Evolutionary conservation across 140 eudicot genomes (phyloP).

Genomic region (Flaveria floridana): DNA sequence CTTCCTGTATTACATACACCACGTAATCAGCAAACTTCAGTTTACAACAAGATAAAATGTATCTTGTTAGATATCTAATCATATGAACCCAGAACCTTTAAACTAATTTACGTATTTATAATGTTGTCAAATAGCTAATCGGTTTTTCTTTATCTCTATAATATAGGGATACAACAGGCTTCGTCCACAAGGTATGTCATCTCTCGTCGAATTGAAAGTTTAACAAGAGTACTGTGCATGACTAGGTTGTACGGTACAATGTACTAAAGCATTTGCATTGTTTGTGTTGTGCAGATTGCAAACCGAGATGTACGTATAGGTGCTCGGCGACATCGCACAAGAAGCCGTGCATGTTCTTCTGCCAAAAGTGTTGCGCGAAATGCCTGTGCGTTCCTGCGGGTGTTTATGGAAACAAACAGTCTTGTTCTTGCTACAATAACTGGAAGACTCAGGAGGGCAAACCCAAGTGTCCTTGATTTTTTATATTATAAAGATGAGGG

Average conservation of each 20-base stretch:
- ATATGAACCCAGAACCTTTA: too few relatives aligned
- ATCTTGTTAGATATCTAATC: too few relatives aligned
- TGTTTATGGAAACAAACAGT: slow-evolving; percentile 68
- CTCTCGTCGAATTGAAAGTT: not conserved
- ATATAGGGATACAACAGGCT: slow-evolving; percentile 55
- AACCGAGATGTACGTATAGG: slow-evolving; percentile 57
- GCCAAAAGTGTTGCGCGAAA: slow-evolving; percentile 71
- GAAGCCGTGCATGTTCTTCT: slow-evolving; percentile 89
- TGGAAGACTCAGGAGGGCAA: slow-evolving; percentile 86
- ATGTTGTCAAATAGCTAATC: slow-evolving; percentile 4
- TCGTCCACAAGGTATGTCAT: slow-evolving; percentile 51
- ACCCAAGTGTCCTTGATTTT: slow-evolving; percentile 66
- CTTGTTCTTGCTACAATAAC: slow-evolving; percentile 77
- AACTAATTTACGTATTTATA: too few relatives aligned
- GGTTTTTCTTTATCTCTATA: not conserved
- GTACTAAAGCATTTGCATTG: not conserved
- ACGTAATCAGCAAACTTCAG: too few relatives aligned
- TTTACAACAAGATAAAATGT: too few relatives aligned
- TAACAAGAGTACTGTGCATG: not conserved
- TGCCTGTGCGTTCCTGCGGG: slow-evolving; percentile 79
- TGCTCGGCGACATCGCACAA: slow-evolving; percentile 86
- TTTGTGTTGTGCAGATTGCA: slow-evolving; percentile 46
- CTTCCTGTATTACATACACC: too few relatives aligned
- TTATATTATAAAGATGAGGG: slow-evolving; percentile 14
- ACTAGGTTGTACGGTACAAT: not conserved